A percentile compares a stretch with the other conserved stretches of the same genome.
Evolutionary conservation across 2,329 filamentous ascomycete species (phyloP).

Genomic region (Ceratocystiopsis sp.): DNA sequence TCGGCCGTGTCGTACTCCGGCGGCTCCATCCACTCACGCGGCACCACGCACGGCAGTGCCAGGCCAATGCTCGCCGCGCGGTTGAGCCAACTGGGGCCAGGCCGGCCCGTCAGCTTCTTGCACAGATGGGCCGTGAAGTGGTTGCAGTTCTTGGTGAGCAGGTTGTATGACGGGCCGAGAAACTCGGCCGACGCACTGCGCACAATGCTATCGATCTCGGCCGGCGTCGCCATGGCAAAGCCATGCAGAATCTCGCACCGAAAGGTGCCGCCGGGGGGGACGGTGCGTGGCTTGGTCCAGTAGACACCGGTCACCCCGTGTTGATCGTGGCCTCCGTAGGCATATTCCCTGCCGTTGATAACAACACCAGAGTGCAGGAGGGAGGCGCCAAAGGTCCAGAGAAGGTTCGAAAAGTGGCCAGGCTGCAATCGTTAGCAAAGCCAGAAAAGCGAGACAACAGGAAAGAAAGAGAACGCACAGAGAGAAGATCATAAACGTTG

Average conservation of each 20-base stretch:
- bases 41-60: conserved; percentile 66
- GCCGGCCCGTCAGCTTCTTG: conserved; percentile 50
- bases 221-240: conserved; percentile 51
- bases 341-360: conserved; percentile 66
- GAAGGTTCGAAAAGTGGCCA: conserved; percentile 53
- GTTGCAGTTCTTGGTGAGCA: conserved; percentile 75
- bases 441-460: neutral
- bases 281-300: conserved; percentile 55
- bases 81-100: conserved; percentile 63
- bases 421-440: conserved; percentile 29
- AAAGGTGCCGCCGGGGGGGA: conserved; percentile 65
- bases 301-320: conserved; percentile 61
- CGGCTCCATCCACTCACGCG: conserved; percentile 64
- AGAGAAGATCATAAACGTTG: conserved; percentile 62
- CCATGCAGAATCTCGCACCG: conserved; percentile 60
- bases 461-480: conserved; percentile 26
- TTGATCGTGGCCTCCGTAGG: conserved; percentile 66
- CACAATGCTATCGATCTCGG: conserved; percentile 56
- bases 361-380: conserved; percentile 73
- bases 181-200: conserved; percentile 54
- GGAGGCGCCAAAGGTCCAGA: conserved; percentile 63
- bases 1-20: conserved; percentile 60
- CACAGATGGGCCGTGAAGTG: conserved; percentile 71
- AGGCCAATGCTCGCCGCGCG: conserved; percentile 71
- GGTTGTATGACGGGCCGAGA: conserved; percentile 59